Evolutionary conservation across 2,329 filamentous ascomycete species (phyloP).

Genomic region (Xylariomycetidae sp.): DNA sequence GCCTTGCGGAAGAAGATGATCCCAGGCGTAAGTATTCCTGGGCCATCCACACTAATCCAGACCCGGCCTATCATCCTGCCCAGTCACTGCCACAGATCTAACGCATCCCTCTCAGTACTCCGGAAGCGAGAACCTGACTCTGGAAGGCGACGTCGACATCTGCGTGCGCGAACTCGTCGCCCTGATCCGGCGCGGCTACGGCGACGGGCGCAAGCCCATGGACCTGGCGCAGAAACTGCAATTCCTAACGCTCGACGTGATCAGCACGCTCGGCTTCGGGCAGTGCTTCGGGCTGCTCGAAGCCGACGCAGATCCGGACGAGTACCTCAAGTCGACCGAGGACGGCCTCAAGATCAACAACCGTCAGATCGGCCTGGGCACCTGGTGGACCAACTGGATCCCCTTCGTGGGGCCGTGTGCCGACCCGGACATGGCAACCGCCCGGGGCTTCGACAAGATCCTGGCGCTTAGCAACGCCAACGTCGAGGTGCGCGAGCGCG

Average conservation of each 20-base stretch:
- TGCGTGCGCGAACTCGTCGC: constrained; percentile 38
- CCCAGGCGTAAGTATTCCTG: constrained; percentile 35
- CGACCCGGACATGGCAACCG: constrained; percentile 9
- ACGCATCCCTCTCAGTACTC: constrained; percentile 43
- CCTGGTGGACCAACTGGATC: constrained; percentile 9
- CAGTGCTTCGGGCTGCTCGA: constrained; percentile 41
- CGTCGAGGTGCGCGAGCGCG: constrained; percentile 18
- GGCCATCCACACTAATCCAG: background rate
- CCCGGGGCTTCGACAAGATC: constrained; percentile 30
- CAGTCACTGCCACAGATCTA: constrained; percentile 1
- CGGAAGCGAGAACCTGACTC: constrained; percentile 44
- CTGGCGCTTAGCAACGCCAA: constrained; percentile 22
- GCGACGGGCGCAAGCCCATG: constrained; percentile 24
- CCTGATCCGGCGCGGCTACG: constrained; percentile 39
- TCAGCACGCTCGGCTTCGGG: constrained; percentile 45
- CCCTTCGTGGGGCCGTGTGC: constrained; percentile 4
- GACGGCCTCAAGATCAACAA: constrained; percentile 23
- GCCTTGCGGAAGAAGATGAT: constrained; percentile 45
- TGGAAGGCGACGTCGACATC: constrained; percentile 44
- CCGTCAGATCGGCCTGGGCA: constrained; percentile 24
- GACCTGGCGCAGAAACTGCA: constrained; percentile 42
- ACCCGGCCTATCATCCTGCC: background rate
- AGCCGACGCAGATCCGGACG: constrained; percentile 37
- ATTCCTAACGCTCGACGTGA: constrained; percentile 48
- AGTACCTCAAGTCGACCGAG: constrained; percentile 23